Evolutionary conservation across 2,329 filamentous ascomycete species (phyloP), one percentile per base, ranked within the genome.

Genomic region (Hypoxylon sp.): DNA sequence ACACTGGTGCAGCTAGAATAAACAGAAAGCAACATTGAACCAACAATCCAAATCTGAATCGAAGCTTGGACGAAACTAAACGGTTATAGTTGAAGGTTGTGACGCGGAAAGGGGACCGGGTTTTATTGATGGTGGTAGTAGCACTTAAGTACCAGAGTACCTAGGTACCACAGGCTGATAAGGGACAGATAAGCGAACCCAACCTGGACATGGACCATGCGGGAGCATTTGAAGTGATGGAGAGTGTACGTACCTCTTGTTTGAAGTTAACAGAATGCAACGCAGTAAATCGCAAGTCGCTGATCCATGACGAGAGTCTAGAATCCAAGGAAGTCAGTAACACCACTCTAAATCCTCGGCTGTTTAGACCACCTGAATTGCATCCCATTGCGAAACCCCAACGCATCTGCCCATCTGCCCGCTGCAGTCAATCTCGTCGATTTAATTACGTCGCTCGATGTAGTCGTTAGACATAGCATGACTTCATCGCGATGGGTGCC

Each of bases 401-500:
- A 46, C 24, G 11, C 24, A 5, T 27, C 24, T n/a, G n/a, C n/a
- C n/a, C 42, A 57, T 61, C 54, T 24, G n/a, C 32, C 37, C 21
- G 39, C 24, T 24, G 44, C 37, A 50, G 24, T 29, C 53, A 35
- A 35, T 52, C 42, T 24, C 32, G 24, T 62, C 50, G n/a, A 46
- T 62, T 42, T 48, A 19, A 51, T 64, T 53, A 51, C 63, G 54
- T 65, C 57, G 61, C 54, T 62, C 67, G 39, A 71, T 69, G 68
- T 74, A 72, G 73, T 68, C 67, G 67, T 73, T 44, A 73, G 73
- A 67, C 69, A 73, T 76, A 74, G 64, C 74, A 74, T 74, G 72
- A 73, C 68, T 66, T 70, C 68, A 65, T 63, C 73, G 78, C 76
- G 62, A 99, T 99, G 96, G 96, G 96, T 82, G 95, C 95, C 79